Evolutionary conservation across 2,329 filamentous ascomycete genomes (phyloP), one percentile per base, ranked within the genome.

Genomic region (Raffaelea deltoideospora): DNA sequence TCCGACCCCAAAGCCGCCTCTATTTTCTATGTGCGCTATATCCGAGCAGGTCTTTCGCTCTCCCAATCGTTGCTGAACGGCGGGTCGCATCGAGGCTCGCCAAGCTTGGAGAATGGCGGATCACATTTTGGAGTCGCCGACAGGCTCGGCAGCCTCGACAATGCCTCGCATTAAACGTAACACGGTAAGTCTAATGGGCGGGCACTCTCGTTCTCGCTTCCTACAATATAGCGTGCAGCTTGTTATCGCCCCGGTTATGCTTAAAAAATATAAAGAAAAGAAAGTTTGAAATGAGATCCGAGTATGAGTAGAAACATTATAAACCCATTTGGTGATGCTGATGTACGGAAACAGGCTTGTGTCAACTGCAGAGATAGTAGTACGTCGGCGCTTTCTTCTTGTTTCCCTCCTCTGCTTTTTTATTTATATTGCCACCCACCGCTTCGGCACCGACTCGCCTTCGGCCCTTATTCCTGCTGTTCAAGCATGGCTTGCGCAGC

Each of bases 361-460:
- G 41, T 47, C 22, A 46, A 47, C 40, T 47, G 45, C 40, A 40
- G 45, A 41, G 45, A 47, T 39, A 47, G 45, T 33, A 47, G 45
- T 47, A 44, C 40, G 44, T 28, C 26, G 14, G 34, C 30, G n/a
- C n/a, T n/a, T n/a, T n/a, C n/a, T n/a, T n/a, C n/a, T n/a, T n/a
- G n/a, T n/a, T n/a, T n/a, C 27, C 31, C 22, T 28, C 15, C 14
- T 27, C 28, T 19, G 17, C 23, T 21, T 30, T n/a, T 10, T n/a
- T n/a, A n/a, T n/a, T n/a, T n/a, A n/a, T n/a, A n/a, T n/a, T n/a
- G n/a, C n/a, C n/a, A n/a, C n/a, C n/a, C n/a, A n/a, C 33, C 34
- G 31, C 34, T 33, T 43, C 41, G 41, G 43, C 41, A 40, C 41
- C 39, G 43, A 45, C 29, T 24, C 39, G 32, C 20, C 10, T 32